Conservation (phyloP, 179 eudicot species). For the Beta corolliflora region DNA sequence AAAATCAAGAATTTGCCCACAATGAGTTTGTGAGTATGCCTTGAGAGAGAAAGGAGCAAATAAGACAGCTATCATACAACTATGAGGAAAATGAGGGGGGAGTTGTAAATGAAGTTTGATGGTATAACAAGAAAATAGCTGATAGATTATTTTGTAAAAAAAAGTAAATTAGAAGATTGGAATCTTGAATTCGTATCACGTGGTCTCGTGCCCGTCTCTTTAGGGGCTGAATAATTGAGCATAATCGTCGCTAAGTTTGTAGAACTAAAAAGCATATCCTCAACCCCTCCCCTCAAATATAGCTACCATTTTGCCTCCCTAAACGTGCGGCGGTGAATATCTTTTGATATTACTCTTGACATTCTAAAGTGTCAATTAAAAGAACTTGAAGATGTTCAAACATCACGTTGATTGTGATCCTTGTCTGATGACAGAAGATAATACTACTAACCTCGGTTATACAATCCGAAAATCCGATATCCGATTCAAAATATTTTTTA, state of each 20-base stretch:
- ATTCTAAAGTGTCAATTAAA: neutral
- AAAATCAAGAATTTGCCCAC: conserved; percentile 4
- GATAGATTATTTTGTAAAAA: neutral
- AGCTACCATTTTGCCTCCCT: neutral
- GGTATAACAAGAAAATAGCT: conserved; percentile 28
- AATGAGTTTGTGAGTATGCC: conserved; percentile 20
- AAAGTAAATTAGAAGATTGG: conserved; percentile 15
- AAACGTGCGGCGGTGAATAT: neutral
- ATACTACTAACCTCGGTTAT: neutral
- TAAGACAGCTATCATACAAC: conserved; percentile 24
- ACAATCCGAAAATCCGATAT: no score
- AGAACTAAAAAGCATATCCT: neutral
- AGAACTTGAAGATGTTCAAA: neutral
- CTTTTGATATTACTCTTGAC: neutral
- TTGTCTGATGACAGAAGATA: neutral
- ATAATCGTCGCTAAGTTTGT: neutral
- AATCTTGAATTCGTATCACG: neutral
- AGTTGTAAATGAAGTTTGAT: neutral
- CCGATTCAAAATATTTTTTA: no score
- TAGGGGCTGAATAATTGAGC: neutral
- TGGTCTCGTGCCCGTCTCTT: neutral
- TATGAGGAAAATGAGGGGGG: neutral
- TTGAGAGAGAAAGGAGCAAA: neutral
- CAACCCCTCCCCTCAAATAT: neutral
- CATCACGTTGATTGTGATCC: neutral